Conservation (phyloP, 2,329 filamentous ascomycete genomes). For the Corinectria fuckeliana region DNA sequence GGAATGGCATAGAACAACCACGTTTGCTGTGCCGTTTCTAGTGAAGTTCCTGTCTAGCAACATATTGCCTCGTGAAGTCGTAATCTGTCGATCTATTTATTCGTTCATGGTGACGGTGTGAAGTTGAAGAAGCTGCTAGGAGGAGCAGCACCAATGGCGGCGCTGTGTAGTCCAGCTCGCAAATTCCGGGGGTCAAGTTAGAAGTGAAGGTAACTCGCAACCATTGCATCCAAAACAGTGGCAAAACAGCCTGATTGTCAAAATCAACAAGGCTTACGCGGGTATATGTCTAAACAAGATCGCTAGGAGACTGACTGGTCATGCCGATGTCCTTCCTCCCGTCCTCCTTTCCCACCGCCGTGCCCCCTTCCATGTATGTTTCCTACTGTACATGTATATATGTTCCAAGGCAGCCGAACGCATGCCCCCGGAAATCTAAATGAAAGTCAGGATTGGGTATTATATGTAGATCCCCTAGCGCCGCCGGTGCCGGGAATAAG, state of each 20-base stretch:
- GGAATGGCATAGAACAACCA: conserved; percentile 39
- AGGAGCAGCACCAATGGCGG: neutral
- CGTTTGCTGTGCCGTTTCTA: neutral
- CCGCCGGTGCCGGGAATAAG: neutral
- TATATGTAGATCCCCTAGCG: neutral
- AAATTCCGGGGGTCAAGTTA: neutral
- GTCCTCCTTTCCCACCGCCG: neutral
- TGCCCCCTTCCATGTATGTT: neutral
- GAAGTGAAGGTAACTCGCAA: neutral
- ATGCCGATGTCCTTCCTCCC: neutral
- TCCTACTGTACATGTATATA: conserved; percentile 2
- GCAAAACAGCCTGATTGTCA: neutral
- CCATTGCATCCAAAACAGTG: neutral
- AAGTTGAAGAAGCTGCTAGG: too few relatives aligned
- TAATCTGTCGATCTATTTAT: neutral
- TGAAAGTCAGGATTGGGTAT: neutral
- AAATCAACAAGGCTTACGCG: conserved; percentile 12
- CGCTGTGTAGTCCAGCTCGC: neutral
- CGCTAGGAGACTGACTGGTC: neutral
- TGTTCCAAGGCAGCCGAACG: neutral
- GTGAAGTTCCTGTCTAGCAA: neutral
- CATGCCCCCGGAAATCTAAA: neutral
- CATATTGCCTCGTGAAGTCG: neutral
- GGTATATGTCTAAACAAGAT: conserved; percentile 26
- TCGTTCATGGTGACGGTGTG: neutral